Base-by-base conservation (phyloP, 768 basidiomycete species). In the Mrakia blollopis region DNA sequence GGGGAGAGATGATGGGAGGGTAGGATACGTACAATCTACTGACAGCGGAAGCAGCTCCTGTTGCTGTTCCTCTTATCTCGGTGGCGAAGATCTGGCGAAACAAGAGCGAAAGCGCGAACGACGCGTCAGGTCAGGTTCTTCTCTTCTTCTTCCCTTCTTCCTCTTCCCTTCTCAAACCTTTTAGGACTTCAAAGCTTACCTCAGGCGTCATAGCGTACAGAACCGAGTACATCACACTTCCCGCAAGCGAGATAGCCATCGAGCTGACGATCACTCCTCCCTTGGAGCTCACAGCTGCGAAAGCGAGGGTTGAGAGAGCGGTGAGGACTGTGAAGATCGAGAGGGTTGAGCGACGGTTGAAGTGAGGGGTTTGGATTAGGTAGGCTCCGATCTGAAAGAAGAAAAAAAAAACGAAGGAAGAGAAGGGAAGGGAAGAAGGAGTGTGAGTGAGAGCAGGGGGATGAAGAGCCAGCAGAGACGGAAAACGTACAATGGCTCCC, bases 121-220 rank as follows among this genome's bases (percentile, higher is more conserved):
- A n/a, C 79, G 83, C 74, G 78, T 86, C 83, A 92, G 91, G 80
- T 93, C 93, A 72, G 93, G 16, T 47, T 14, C 4, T 2, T 80
- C n/a, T 93, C 90, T 16, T 92, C 91, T 88, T 91, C 93, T 50
- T 92, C 92, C 92, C 3, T 90, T 86, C 90, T 91, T 41, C 79
- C 54, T 91, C 93, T 50, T 92, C 92, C 92, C 3, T 90, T 86
- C 90, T 91, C n/a, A n/a, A n/a, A n/a, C n/a, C n/a, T n/a, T n/a
- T 41, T 79, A 54, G 44, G 0, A 74, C 73, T 60, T 21, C 30
- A 25, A 44, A 62, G 37, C 16, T 57, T 32, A 62, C 52, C 65
- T 39, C 35, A 39, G 23, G 61, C 68, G 76, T 47, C 37, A 73
- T 37, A 16, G 32, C 21, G 54, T 14, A 3, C 35, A 77, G 77